Percentiles rank a stretch among this genome's conserved stretches.
Evolutionary conservation across 306 rosid species (phyloP).

Genomic region (Prunus padus): DNA sequence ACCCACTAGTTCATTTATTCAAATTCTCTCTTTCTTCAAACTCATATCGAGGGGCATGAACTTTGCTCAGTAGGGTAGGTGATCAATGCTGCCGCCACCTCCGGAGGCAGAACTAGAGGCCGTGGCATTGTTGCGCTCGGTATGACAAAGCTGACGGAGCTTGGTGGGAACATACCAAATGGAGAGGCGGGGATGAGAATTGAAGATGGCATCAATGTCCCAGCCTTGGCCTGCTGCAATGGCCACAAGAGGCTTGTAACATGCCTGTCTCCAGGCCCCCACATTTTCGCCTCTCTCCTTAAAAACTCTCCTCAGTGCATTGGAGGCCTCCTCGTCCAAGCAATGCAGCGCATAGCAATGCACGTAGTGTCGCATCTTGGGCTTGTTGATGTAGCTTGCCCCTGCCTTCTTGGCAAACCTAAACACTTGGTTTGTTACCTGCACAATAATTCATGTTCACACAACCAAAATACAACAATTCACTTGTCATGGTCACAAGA

Average conservation of each 20-base stretch:
- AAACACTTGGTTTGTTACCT: constrained; percentile 92
- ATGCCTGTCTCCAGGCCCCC: constrained; percentile 86
- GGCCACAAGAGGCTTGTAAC: constrained; percentile 77
- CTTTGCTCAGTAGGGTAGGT: constrained; percentile 37
- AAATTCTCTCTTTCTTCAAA: background rate
- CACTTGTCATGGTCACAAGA: no score
- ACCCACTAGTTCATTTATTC: background rate
- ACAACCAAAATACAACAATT: background rate
- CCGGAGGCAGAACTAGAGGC: constrained; percentile 57
- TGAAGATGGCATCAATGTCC: constrained; percentile 94
- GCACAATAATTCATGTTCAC: background rate
- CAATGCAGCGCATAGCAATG: constrained; percentile 93
- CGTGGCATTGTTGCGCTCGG: constrained; percentile 59
- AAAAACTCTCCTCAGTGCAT: constrained; percentile 57
- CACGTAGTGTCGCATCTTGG: constrained; percentile 96
- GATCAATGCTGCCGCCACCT: constrained; percentile 17
- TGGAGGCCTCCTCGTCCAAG: constrained; percentile 72
- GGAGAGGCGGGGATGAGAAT: constrained; percentile 73
- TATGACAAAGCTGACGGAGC: constrained; percentile 90
- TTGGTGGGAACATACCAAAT: constrained; percentile 94
- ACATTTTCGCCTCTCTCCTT: constrained; percentile 88
- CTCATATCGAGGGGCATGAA: background rate
- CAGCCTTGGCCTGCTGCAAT: constrained; percentile 79
- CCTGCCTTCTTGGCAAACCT: constrained; percentile 87
- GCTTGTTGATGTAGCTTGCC: constrained; percentile 94